Conservation (phyloP, 1,284 basidiomycete genomes). For the Naganishia cerealis region DNA sequence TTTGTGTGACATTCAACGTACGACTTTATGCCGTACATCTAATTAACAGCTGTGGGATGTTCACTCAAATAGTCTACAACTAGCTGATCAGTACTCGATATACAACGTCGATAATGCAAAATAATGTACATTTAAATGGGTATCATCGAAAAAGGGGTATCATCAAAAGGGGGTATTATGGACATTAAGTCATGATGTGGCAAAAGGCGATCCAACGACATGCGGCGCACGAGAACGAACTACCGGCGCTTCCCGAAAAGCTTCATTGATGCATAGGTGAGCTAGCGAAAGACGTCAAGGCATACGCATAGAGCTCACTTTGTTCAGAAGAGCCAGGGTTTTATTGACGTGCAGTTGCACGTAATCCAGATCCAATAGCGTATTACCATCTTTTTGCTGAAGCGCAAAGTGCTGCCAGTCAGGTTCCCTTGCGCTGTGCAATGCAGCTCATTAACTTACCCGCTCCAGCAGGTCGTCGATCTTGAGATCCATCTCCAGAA, state of each 20-base stretch:
- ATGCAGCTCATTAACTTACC: conserved; percentile 55
- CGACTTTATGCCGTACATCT: background rate
- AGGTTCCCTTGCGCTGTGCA: background rate
- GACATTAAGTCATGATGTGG: background rate
- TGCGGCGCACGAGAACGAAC: background rate
- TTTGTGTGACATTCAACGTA: too few species aligned
- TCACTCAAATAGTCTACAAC: background rate
- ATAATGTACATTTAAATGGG: background rate
- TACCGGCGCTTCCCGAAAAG: conserved; percentile 4
- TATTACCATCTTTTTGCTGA: conserved; percentile 97
- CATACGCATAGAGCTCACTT: conserved; percentile 63
- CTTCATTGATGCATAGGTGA: background rate
- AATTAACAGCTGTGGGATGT: background rate
- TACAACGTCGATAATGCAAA: background rate
- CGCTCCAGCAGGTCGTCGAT: conserved; percentile 97
- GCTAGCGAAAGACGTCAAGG: background rate
- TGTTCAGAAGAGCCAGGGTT: conserved; percentile 85
- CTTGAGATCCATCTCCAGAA: conserved; percentile 99
- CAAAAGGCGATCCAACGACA: background rate
- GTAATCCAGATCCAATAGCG: conserved; percentile 91
- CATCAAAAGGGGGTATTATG: background rate
- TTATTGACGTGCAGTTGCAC: conserved; percentile 96
- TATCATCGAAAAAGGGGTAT: background rate
- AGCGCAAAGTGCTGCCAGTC: conserved; percentile 32
- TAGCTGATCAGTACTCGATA: background rate